A percentile compares a stretch with the other conserved stretches of the same genome.
These are phyloP conservation scores for Solanum megistacrolobum DNA, from an alignment of 257 asterid genomes.

Conservation along the genomic window DNA sequence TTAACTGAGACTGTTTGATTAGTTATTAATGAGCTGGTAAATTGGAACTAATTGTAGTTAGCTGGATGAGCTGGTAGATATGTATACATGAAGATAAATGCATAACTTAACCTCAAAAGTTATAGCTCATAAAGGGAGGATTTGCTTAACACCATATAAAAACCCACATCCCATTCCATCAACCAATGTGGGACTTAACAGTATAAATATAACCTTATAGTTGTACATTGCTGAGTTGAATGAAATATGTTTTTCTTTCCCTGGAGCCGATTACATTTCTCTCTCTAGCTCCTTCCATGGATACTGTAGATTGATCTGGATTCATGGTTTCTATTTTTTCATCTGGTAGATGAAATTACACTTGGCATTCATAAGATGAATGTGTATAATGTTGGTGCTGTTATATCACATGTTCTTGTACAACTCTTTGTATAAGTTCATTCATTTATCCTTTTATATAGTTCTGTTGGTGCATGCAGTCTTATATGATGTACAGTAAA, in stretches of 20 bases:
- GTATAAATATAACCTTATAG: neutral
- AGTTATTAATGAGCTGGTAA: neutral
- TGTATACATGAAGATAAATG: neutral
- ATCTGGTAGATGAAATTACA: neutral
- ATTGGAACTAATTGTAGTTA: neutral
- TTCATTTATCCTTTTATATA: neutral
- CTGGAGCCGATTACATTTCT: neutral
- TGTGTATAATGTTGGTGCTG: neutral
- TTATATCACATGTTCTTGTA: neutral
- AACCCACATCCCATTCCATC: neutral
- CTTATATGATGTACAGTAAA: neutral
- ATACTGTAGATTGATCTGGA: neutral
- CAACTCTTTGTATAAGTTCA: neutral
- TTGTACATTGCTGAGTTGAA: neutral
- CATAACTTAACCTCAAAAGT: neutral
- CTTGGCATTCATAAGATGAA: neutral
- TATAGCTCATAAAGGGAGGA: neutral
- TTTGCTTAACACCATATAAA: no score
- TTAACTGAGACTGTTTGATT: neutral
- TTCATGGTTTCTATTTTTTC: neutral
- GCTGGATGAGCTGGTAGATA: neutral
- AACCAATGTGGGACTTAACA: neutral
- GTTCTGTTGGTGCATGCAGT: neutral
- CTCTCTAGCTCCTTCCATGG: neutral
- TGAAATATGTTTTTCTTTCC: neutral